A percentile compares a stretch with the other conserved stretches of the same genome.
These are phyloP conservation scores for Chalciporus sp. DNA, from an alignment of 1,284 basidiomycete genomes.

Conservation along the genomic window DNA sequence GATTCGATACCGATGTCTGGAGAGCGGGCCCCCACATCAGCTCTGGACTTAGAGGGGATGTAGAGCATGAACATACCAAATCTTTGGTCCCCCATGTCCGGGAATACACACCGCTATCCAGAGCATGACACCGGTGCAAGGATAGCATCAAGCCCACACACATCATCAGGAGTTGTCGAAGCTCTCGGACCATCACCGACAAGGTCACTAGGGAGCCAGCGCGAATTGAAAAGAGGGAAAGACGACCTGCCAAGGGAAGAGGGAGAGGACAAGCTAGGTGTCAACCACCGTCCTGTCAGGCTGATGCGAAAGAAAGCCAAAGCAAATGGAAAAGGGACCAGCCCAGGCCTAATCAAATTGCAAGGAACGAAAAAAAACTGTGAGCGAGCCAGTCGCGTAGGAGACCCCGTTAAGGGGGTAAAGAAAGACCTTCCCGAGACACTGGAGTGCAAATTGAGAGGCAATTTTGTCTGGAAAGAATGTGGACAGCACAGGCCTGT, in stretches of 20 bases:
- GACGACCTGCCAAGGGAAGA: no score
- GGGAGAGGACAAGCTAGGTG: no score
- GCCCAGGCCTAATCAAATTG: no score
- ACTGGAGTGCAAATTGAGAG: no score
- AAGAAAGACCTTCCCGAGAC: no score
- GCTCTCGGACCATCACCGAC: slow-evolving; percentile 5
- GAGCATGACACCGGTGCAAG: not conserved
- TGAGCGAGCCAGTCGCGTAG: no score
- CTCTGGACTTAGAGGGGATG: not conserved
- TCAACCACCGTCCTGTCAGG: no score
- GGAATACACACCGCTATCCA: not conserved
- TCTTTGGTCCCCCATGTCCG: slow-evolving; percentile 6
- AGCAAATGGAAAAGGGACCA: no score
- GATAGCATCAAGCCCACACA: not conserved
- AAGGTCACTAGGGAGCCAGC: not conserved
- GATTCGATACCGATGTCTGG: not conserved
- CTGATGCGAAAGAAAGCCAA: no score
- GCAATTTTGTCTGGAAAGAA: no score
- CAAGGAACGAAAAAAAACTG: not conserved
- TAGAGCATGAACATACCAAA: not conserved
- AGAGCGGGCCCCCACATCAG: not conserved
- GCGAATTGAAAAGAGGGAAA: not conserved
- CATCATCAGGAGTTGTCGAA: slow-evolving; percentile 4
- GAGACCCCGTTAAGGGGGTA: no score
- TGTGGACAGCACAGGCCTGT: no score